Percentiles rank a stretch among this genome's conserved stretches.
phyloP scores from a whole-genome alignment of 2,329 filamentous ascomycete species.

The Talaromyces piceae region DNA sequence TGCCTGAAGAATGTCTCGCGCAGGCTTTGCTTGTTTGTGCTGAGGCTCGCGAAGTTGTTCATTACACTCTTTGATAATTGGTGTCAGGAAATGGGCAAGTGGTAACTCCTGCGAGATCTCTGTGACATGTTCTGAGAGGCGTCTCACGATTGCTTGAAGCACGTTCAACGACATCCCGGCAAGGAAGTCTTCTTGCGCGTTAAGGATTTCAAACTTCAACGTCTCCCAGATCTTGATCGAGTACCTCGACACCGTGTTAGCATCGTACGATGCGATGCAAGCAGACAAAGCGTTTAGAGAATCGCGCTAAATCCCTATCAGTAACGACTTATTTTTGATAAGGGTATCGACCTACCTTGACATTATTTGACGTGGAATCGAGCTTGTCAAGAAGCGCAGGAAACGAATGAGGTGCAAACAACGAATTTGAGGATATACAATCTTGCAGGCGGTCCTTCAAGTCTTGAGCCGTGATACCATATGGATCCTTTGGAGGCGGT shows the following conservation, averaged over 20 bases:
- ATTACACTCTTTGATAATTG: conserved; percentile 59
- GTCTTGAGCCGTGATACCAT: conserved; percentile 62
- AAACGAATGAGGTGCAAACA: conserved; percentile 60
- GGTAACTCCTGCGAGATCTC: conserved; percentile 33
- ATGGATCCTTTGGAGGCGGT: conserved; percentile 61
- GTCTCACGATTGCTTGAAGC: conserved; percentile 48
- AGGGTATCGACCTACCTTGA: conserved; percentile 44
- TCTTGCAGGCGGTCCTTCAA: conserved; percentile 57
- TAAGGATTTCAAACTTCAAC: conserved; percentile 62
- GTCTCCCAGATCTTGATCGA: conserved; percentile 61
- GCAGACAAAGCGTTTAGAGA: conserved; percentile 56
- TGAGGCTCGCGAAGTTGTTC: conserved; percentile 62
- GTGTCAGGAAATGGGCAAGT: conserved; percentile 49
- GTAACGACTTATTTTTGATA: conserved; percentile 2
- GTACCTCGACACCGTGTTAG: conserved; percentile 53
- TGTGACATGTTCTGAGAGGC: conserved; percentile 42
- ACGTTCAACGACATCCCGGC: conserved; percentile 52
- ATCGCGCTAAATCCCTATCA: conserved; percentile 45
- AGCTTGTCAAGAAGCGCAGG: conserved; percentile 62
- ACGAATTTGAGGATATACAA: conserved; percentile 55
- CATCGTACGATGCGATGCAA: conserved; percentile 53
- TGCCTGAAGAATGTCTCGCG: conserved; percentile 53
- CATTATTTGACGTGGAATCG: conserved; percentile 61
- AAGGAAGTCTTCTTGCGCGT: conserved; percentile 59
- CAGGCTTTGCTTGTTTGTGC: conserved; percentile 59